Percentiles rank a stretch among this genome's conserved stretches.
These are phyloP conservation scores for Entophlyctis helioformis DNA, from an alignment of 192 early-diverging fungal species.

Conservation along the genomic window DNA sequence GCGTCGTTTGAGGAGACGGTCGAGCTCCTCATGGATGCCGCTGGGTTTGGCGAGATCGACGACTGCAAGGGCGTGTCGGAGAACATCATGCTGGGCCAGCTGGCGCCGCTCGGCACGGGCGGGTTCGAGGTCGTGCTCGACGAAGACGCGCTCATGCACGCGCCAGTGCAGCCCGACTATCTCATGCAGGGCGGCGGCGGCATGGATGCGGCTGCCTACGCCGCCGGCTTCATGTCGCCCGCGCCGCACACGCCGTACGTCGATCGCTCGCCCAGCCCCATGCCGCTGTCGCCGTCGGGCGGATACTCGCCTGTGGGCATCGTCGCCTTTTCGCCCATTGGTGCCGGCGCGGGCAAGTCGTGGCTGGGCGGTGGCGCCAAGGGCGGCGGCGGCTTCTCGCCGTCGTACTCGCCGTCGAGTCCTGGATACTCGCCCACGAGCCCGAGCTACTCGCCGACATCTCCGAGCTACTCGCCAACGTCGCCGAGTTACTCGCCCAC, in stretches of 20 bases:
- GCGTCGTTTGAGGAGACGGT: slow-evolving; percentile 99
- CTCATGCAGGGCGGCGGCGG: background rate
- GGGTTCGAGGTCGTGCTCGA: slow-evolving; percentile 89
- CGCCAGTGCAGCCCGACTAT: slow-evolving; percentile 12
- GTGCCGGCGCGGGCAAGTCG: slow-evolving; percentile 58
- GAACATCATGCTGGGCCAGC: slow-evolving; percentile 94
- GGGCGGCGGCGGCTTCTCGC: too few relatives aligned
- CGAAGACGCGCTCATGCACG: slow-evolving; percentile 75
- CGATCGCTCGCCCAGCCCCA: slow-evolving; percentile 21
- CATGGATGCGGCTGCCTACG: background rate
- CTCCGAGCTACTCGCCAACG: slow-evolving; percentile 56
- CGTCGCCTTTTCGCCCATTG: slow-evolving; percentile 76
- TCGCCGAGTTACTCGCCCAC: slow-evolving; percentile 60
- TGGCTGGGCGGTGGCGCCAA: slow-evolving; percentile 41
- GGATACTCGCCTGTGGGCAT: slow-evolving; percentile 44
- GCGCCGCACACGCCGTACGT: slow-evolving; percentile 79
- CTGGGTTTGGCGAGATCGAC: slow-evolving; percentile 80
- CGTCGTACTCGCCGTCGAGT: slow-evolving; percentile 56
- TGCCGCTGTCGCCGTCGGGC: slow-evolving; percentile 13
- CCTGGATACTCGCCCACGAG: slow-evolving; percentile 64
- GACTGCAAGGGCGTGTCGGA: slow-evolving; percentile 94
- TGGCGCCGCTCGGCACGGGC: slow-evolving; percentile 92
- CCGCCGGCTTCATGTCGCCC: slow-evolving; percentile 45
- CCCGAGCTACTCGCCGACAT: slow-evolving; percentile 68
- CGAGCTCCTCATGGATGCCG: slow-evolving; percentile 93